Conservation (phyloP, 257 asterid species). For the Catharanthus roseus region DNA sequence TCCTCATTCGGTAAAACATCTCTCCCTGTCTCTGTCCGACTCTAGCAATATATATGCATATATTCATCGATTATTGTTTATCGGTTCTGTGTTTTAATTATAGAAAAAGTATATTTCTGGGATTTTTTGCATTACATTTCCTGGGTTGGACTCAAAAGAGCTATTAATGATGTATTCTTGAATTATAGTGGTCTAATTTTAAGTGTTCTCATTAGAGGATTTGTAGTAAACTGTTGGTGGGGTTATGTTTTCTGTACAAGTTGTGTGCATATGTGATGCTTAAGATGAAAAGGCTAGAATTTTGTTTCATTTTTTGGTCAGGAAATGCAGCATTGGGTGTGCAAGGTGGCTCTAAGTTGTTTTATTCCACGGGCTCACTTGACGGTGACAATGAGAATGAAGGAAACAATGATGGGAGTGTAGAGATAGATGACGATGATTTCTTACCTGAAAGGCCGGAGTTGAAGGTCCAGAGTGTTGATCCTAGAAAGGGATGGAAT, state of each 20-base stretch:
- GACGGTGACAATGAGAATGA: slow-evolving; percentile 31
- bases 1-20: slow-evolving; percentile 29
- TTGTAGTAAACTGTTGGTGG: slow-evolving; percentile 23
- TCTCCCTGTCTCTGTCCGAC: background rate
- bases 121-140: background rate
- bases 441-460: slow-evolving; percentile 56
- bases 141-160: slow-evolving; percentile 3
- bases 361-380: slow-evolving; percentile 48
- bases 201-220: slow-evolving; percentile 4
- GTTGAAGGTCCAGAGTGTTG: slow-evolving; percentile 70
- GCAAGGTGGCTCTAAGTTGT: slow-evolving; percentile 41
- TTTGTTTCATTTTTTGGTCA: background rate
- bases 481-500: slow-evolving; percentile 90
- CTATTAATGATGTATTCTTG: background rate
- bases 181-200: background rate
- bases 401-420: slow-evolving; percentile 14
- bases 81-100: background rate
- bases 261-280: background rate
- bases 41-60: background rate
- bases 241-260: background rate
- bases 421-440: slow-evolving; percentile 47
- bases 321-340: slow-evolving; percentile 34
- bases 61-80: background rate
- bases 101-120: background rate
- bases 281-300: background rate